Conservation (phyloP, 176 grass and related monocot genomes). For the Oryza longistaminata region DNA sequence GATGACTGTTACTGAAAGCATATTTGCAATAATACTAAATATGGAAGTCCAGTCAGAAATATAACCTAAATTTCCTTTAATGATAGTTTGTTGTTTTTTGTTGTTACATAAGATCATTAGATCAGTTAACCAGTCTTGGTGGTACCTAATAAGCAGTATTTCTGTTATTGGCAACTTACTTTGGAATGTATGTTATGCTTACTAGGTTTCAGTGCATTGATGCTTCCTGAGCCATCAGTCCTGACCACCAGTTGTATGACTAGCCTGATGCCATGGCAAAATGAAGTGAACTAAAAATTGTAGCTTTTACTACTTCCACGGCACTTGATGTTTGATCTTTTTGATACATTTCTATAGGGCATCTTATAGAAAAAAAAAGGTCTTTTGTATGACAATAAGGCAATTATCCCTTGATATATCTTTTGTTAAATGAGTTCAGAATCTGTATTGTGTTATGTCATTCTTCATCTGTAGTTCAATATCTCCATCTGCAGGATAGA, state of each 20-base stretch:
- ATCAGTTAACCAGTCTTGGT: not conserved
- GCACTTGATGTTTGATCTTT: too few species aligned
- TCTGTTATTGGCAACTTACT: not conserved
- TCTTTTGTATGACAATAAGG: too few species aligned
- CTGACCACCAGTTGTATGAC: not conserved
- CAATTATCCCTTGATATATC: too few species aligned
- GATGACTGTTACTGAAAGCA: conserved; percentile 4
- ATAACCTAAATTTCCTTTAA: not conserved
- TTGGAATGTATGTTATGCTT: not conserved
- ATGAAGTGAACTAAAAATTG: too few species aligned
- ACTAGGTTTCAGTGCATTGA: not conserved
- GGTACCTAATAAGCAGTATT: conserved; percentile 1
- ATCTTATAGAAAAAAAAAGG: too few species aligned
- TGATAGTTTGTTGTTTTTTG: conserved; percentile 9
- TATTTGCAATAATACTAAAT: not conserved
- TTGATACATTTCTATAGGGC: too few species aligned
- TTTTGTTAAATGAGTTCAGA: too few species aligned
- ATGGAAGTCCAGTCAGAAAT: not conserved
- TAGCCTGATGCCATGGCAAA: not conserved
- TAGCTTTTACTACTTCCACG: too few species aligned
- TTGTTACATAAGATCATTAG: not conserved
- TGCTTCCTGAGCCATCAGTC: not conserved
- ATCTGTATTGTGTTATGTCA: not conserved
- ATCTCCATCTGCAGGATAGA: conserved; percentile 67
- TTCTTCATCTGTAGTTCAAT: conserved; percentile 22